Evolutionary conservation across 805 yeast genomes (phyloP), one percentile per base, ranked within the genome.

Genomic region (Ogataea wickerhamii): DNA sequence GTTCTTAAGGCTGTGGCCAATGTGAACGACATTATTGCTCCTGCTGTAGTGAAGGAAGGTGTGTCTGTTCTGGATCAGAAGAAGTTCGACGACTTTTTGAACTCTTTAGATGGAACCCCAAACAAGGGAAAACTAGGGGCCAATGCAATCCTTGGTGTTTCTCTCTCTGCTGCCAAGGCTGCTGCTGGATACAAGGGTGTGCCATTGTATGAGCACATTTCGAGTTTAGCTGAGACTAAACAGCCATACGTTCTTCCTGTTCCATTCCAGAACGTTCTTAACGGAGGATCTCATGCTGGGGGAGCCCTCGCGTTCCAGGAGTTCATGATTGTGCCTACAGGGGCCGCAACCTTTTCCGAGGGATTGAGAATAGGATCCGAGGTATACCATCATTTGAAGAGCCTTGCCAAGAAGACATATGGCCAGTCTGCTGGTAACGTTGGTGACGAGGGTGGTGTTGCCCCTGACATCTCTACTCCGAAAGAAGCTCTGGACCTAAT

Each of bases 391-490:
- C 76, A 78, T 74, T 81, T 91, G 71, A 93, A 93, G 79, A 71
- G 89, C 52, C 74, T 85, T 61, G 83, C 98, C 70, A 86, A 87
- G 81, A 82, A 87, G 82, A 77, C 74, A 69, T 93, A 91, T 83
- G 98, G 98, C 67, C 83, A 87, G 65, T 82, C 95, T 49, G 98
- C 98, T 62, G 98, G 96, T 74, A 91, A 91, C 76, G 98, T 91
- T 67, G 98, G 98, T 81, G 98, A 91, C 73, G 98, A 91, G 80
- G 98, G 98, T 84, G 98, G 98, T 82, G 96, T 91, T 76, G 98
- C 98, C 61, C 98, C 98, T 71, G 87, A 88, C 71, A 82, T 93
- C 56, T 78, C 83, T 55, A 79, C 96, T 58, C 91, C 98, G 66
- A 86, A 80, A 71, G 98, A 91, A 80, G 98, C 98, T 59, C 76